Percentiles rank a stretch among this genome's conserved stretches.
Conservation (phyloP, 2,329 filamentous ascomycete genomes). For the Decorospora gaudefroyi region DNA sequence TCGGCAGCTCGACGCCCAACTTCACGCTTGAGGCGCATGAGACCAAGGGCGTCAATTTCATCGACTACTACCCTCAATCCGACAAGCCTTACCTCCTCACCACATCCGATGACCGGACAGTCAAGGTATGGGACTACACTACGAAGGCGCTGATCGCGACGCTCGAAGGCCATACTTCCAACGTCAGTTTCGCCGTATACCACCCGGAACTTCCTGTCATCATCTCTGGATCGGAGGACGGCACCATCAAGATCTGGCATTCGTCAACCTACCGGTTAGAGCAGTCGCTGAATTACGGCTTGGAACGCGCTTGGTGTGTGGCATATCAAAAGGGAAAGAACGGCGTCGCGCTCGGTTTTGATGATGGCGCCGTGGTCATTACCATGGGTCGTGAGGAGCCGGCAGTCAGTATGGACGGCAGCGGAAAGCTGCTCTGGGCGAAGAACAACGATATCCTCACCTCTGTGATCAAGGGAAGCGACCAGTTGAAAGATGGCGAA, state of each 20-base stretch:
- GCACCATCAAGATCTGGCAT: conserved; percentile 97
- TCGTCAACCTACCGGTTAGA: conserved; percentile 96
- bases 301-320: conserved; percentile 97
- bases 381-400: conserved; percentile 98
- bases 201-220: conserved; percentile 97
- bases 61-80: conserved; percentile 78
- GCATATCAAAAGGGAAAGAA: conserved; percentile 94
- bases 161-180: conserved; percentile 94
- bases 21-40: conserved; percentile 97
- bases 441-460: conserved; percentile 94
- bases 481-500: conserved; percentile 85
- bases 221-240: conserved; percentile 96
- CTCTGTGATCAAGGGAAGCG: conserved; percentile 90
- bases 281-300: conserved; percentile 91
- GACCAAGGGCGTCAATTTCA: conserved; percentile 96
- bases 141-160: conserved; percentile 97
- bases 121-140: conserved; percentile 99
- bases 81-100: conserved; percentile 87
- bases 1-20: conserved; percentile 91
- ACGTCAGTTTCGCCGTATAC: conserved; percentile 97
- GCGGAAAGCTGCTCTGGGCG: conserved; percentile 95
- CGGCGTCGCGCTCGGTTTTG: conserved; percentile 92
- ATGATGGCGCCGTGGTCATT: conserved; percentile 95
- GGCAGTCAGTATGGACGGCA: conserved; percentile 94
- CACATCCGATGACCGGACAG: conserved; percentile 92